These are phyloP conservation scores for Russula earlei DNA, from an alignment of 768 basidiomycete species.

Conservation along the genomic window DNA sequence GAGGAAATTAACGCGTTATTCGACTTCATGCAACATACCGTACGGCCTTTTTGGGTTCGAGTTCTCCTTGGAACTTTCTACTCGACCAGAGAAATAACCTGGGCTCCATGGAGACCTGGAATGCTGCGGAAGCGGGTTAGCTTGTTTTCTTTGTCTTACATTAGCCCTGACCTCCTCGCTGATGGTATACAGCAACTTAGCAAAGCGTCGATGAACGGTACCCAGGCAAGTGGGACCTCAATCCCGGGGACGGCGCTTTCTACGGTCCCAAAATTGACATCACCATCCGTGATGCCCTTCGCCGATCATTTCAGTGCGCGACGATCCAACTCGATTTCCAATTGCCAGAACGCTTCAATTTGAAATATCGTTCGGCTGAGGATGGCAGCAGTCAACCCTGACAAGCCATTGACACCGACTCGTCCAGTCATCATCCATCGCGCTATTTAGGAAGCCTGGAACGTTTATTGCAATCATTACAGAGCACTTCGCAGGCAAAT, in stretches of 20 bases:
- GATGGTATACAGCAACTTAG: conserved; percentile 57
- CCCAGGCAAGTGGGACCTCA: conserved; percentile 84
- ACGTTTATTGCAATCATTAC: conserved; percentile 95
- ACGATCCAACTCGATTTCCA: conserved; percentile 99
- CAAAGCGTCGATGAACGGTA: conserved; percentile 74
- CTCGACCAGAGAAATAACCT: conserved; percentile 92
- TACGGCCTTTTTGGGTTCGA: conserved; percentile 94
- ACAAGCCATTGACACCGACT: conserved; percentile 37
- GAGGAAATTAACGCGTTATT: conserved; percentile 81
- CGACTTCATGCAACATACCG: conserved; percentile 88
- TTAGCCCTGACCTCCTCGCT: background rate
- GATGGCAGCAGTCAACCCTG: conserved; percentile 43
- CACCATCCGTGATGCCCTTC: conserved; percentile 86
- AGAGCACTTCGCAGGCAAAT: conserved; percentile 96
- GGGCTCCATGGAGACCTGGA: conserved; percentile 84
- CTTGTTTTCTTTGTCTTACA: background rate
- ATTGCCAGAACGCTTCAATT: conserved; percentile 90
- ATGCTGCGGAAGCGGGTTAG: conserved; percentile 74
- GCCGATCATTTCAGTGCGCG: conserved; percentile 93
- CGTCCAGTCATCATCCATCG: conserved; percentile 98
- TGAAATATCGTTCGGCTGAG: conserved; percentile 79
- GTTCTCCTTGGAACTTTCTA: conserved; percentile 90
- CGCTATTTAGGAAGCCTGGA: conserved; percentile 92
- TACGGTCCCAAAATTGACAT: conserved; percentile 99
- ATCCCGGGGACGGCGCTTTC: conserved; percentile 97